phyloP scores from a whole-genome alignment of 2,329 filamentous ascomycete species.

The Decorospora gaudefroyi region DNA sequence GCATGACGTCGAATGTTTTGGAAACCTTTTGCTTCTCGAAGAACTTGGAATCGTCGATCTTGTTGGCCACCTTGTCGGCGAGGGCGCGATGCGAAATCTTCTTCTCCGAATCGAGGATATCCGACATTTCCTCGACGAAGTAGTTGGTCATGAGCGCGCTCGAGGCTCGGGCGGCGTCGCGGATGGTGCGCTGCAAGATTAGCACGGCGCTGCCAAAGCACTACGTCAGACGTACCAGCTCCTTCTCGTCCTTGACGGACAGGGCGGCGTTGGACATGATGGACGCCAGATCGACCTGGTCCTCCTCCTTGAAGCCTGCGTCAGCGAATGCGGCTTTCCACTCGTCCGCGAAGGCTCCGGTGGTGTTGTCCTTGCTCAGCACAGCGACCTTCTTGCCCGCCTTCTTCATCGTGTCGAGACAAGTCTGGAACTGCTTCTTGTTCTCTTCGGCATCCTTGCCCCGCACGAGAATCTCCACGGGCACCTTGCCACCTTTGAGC shows the following conservation, averaged over 20 bases:
- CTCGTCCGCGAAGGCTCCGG: slow-evolving; percentile 90
- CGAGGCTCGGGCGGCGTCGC: slow-evolving; percentile 90
- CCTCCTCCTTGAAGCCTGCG: slow-evolving; percentile 75
- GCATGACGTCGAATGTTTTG: slow-evolving; percentile 79
- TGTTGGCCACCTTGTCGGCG: slow-evolving; percentile 84
- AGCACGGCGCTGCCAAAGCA: slow-evolving; percentile 5
- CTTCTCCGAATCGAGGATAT: slow-evolving; percentile 93
- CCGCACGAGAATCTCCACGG: slow-evolving; percentile 87
- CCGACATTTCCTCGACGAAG: slow-evolving; percentile 98
- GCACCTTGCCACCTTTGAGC: slow-evolving; percentile 88
- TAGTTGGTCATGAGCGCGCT: slow-evolving; percentile 94
- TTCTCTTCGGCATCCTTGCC: slow-evolving; percentile 92
- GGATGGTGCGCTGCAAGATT: slow-evolving; percentile 71
- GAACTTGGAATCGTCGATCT: slow-evolving; percentile 91
- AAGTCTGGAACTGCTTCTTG: slow-evolving; percentile 83
- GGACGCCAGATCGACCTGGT: slow-evolving; percentile 82
- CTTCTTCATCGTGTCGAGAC: slow-evolving; percentile 82
- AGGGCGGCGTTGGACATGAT: slow-evolving; percentile 84
- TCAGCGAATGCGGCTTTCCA: slow-evolving; percentile 85
- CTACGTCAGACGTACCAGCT: slow-evolving; percentile 61
- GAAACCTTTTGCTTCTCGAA: slow-evolving; percentile 87
- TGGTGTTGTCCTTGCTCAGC: slow-evolving; percentile 79
- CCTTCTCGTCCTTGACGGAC: slow-evolving; percentile 91
- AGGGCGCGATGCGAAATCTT: slow-evolving; percentile 90
- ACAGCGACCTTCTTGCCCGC: slow-evolving; percentile 91